Evolutionary conservation across 1,284 basidiomycete genomes (phyloP).

Genomic region (Cystobasidium slooffiae): DNA sequence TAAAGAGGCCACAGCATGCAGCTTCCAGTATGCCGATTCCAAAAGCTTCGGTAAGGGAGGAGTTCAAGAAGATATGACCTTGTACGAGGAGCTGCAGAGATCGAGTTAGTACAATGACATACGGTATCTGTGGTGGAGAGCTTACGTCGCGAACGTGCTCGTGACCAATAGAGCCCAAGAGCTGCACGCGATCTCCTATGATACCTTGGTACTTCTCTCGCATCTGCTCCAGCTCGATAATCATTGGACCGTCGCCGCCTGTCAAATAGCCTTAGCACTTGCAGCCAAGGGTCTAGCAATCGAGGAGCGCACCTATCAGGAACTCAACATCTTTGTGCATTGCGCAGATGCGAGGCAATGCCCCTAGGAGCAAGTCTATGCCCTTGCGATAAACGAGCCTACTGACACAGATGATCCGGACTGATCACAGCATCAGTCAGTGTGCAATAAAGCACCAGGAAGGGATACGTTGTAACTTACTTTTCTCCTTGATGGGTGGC

Average conservation of each 20-base stretch:
- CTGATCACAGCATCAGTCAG: constrained; percentile 59
- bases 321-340: constrained; percentile 83
- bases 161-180: constrained; percentile 80
- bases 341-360: constrained; percentile 85
- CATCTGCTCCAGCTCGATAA: constrained; percentile 94
- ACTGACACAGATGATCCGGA: constrained; percentile 92
- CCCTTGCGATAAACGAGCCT: constrained; percentile 97
- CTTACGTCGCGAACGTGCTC: constrained; percentile 79
- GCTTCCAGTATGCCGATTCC: constrained; percentile 96
- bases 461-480: constrained; percentile 60
- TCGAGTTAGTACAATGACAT: background rate
- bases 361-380: constrained; percentile 89
- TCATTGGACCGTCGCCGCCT: constrained; percentile 87
- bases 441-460: background rate
- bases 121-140: constrained; percentile 27
- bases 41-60: constrained; percentile 94
- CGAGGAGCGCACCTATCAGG: constrained; percentile 68
- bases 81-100: constrained; percentile 71
- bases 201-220: constrained; percentile 74
- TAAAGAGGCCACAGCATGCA: constrained; percentile 89
- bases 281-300: background rate
- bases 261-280: background rate
- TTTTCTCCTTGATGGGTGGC: constrained; percentile 59
- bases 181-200: constrained; percentile 85
- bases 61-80: constrained; percentile 92